Percentiles rank a stretch among this genome's conserved stretches.
Evolutionary conservation across 768 basidiomycete genomes (phyloP).

Genomic region (Boletus vinaceobasis): DNA sequence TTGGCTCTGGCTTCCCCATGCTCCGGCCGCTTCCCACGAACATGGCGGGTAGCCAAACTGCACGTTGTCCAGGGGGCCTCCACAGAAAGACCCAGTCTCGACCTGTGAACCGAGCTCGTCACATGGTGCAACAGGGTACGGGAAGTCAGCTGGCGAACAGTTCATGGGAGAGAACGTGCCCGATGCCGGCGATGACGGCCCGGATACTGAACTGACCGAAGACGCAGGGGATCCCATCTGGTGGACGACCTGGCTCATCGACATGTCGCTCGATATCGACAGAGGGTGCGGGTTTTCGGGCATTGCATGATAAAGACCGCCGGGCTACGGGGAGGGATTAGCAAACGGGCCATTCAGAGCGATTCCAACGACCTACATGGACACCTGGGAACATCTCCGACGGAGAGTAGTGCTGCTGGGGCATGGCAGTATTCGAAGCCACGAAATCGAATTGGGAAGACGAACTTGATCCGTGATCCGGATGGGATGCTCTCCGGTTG

Average conservation of each 20-base stretch:
- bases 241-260: slow-evolving; percentile 39
- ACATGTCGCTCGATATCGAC: slow-evolving; percentile 37
- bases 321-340: slow-evolving; percentile 33
- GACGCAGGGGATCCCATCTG: slow-evolving; percentile 51
- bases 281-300: slow-evolving; percentile 44
- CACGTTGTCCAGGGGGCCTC: slow-evolving; percentile 20
- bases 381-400: slow-evolving; percentile 26
- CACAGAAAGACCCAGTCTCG: slow-evolving; percentile 16
- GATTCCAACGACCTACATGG: slow-evolving; percentile 38
- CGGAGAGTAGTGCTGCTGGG: slow-evolving; percentile 37
- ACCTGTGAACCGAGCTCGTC: slow-evolving; percentile 14
- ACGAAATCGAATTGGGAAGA: slow-evolving; percentile 54
- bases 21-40: slow-evolving; percentile 30
- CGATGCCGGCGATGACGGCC: slow-evolving; percentile 49
- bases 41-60: slow-evolving; percentile 31
- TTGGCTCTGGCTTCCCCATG: slow-evolving; percentile 36
- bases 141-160: slow-evolving; percentile 17
- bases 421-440: slow-evolving; percentile 42
- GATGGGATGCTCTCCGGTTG: slow-evolving; percentile 54
- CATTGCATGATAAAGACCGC: slow-evolving; percentile 51
- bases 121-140: slow-evolving; percentile 20
- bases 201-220: slow-evolving; percentile 44
- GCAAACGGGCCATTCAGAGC: slow-evolving; percentile 4
- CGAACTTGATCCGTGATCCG: slow-evolving; percentile 43
- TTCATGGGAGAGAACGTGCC: slow-evolving; percentile 47